Evolutionary conservation across 2,329 filamentous ascomycete species (phyloP).

Genomic region (Pyrenophora tritici-repentis): DNA sequence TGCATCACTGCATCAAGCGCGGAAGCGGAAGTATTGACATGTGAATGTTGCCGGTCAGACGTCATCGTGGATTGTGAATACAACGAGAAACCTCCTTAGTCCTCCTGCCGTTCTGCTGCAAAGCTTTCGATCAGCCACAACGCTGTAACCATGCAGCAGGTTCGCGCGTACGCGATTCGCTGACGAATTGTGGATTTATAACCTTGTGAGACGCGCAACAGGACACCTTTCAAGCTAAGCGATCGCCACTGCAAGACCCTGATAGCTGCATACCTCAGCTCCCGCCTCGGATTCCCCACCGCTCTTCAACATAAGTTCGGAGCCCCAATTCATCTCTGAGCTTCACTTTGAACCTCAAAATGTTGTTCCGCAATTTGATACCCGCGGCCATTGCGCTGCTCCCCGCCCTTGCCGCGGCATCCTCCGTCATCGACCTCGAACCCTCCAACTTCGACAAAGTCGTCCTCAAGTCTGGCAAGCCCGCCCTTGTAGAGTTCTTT

Average conservation of each 20-base stretch:
- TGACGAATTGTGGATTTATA: conserved; percentile 29
- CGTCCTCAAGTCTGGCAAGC: conserved; percentile 89
- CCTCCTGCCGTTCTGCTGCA: too few species aligned
- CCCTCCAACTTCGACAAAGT: conserved; percentile 90
- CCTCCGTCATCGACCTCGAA: conserved; percentile 86
- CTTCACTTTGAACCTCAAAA: conserved; percentile 24
- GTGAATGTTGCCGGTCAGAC: too few species aligned
- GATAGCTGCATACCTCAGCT: conserved; percentile 24
- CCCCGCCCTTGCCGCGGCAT: conserved; percentile 61
- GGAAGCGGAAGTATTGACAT: too few species aligned
- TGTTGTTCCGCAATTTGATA: conserved; percentile 42
- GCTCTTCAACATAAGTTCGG: conserved; percentile 18
- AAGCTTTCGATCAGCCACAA: too few species aligned
- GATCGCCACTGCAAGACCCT: conserved; percentile 24
- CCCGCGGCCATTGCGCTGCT: conserved; percentile 42
- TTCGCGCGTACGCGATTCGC: neutral
- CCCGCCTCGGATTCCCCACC: conserved; percentile 17
- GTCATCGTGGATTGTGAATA: neutral
- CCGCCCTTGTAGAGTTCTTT: conserved; percentile 96
- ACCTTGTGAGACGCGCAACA: conserved; percentile 22
- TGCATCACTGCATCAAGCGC: too few species aligned
- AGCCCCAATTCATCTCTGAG: conserved; percentile 26
- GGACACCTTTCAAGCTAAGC: conserved; percentile 41
- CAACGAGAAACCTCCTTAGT: neutral
- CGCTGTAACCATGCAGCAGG: too few species aligned